These are phyloP conservation scores for Polysphondylium violaceum DNA, from an alignment of 78 protist genomes.

Conservation along the genomic window DNA sequence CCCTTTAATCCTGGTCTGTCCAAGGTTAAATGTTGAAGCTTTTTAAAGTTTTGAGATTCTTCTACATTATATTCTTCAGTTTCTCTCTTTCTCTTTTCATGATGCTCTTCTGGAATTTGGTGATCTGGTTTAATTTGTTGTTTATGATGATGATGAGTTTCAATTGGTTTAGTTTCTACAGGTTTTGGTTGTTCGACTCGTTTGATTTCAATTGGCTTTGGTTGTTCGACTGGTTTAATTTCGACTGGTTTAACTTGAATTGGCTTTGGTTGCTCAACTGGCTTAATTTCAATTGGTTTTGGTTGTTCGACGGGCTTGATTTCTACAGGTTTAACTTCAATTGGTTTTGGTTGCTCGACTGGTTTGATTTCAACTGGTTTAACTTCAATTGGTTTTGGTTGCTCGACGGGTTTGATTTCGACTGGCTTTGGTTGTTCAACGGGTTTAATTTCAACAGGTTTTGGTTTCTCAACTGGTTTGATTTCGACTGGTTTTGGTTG, in stretches of 20 bases:
- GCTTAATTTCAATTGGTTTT: too few species aligned
- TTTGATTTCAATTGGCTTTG: conserved; percentile 14
- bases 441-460: too few species aligned
- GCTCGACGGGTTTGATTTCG: too few species aligned
- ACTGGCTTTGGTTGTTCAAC: too few species aligned
- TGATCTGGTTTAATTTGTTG: neutral
- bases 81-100: conserved; percentile 15
- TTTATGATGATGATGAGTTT: neutral
- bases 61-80: neutral
- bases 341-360: too few species aligned
- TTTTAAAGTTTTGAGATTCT: neutral
- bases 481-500: too few species aligned
- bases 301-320: too few species aligned
- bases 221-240: neutral
- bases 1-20: conserved; percentile 67
- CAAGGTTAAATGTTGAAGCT: conserved; percentile 26
- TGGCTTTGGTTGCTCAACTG: neutral
- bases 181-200: neutral
- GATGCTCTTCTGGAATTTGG: too few species aligned
- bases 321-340: too few species aligned
- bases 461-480: too few species aligned
- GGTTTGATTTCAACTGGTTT: too few species aligned
- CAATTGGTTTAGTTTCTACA: conserved; percentile 8
- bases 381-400: too few species aligned
- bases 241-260: neutral